Evolutionary conservation across 2,329 filamentous ascomycete species (phyloP).

Genomic region (Aureobasidium lini): DNA sequence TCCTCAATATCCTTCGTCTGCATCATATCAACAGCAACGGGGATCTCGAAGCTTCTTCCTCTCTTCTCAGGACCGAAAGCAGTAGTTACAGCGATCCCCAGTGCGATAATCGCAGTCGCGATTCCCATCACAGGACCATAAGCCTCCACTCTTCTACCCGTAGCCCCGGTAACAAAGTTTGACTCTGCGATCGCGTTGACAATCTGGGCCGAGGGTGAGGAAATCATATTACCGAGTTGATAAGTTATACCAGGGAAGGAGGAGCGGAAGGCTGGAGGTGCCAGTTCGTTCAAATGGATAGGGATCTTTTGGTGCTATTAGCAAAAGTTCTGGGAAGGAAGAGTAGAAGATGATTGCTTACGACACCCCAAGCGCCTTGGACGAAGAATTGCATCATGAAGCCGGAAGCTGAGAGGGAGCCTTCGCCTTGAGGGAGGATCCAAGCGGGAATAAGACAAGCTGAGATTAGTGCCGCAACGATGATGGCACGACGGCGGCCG

Average conservation of each 20-base stretch:
- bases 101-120: constrained; percentile 67
- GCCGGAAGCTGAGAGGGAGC: constrained; percentile 53
- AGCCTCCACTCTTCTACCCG: constrained; percentile 55
- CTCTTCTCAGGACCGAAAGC: constrained; percentile 68
- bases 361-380: constrained; percentile 49
- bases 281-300: constrained; percentile 67
- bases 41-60: constrained; percentile 61
- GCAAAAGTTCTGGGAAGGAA: no score
- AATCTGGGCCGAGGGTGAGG: constrained; percentile 59
- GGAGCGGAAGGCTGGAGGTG: constrained; percentile 61
- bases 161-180: constrained; percentile 45
- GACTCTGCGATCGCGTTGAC: constrained; percentile 66
- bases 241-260: constrained; percentile 65
- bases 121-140: constrained; percentile 71
- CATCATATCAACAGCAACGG: constrained; percentile 31
- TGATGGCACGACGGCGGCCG: constrained; percentile 63
- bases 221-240: constrained; percentile 62
- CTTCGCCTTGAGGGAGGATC: constrained; percentile 57
- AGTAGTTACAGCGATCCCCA: constrained; percentile 60
- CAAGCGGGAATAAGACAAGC: constrained; percentile 59
- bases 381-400: constrained; percentile 66
- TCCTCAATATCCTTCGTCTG: constrained; percentile 17
- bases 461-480: constrained; percentile 53
- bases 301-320: constrained; percentile 44
- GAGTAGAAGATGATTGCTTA: no score